Percentiles rank a stretch among this genome's conserved stretches.
phyloP scores from a whole-genome alignment of 2,329 filamentous ascomycete genomes.

The Penicillium sp. region DNA sequence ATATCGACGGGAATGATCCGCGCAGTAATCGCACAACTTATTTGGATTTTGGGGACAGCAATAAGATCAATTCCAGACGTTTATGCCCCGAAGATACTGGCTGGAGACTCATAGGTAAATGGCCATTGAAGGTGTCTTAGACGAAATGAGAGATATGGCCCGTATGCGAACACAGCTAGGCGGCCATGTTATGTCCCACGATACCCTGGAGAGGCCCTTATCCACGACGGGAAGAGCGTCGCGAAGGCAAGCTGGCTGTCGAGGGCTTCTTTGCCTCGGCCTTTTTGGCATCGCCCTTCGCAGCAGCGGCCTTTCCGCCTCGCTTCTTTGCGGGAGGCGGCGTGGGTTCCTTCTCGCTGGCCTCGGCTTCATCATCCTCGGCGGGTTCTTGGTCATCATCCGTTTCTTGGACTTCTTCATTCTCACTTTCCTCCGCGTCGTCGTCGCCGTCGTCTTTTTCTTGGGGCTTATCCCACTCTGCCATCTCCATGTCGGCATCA shows the following conservation, averaged over 20 bases:
- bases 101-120: not conserved
- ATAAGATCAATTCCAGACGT: not conserved
- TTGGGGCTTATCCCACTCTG: conserved; percentile 33
- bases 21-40: not conserved
- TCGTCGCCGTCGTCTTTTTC: conserved; percentile 28
- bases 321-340: conserved; percentile 16
- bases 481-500: conserved; percentile 44
- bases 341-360: conserved; percentile 21
- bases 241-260: conserved; percentile 16
- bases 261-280: conserved; percentile 2
- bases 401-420: conserved; percentile 12
- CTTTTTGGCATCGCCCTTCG: conserved; percentile 11
- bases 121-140: not conserved
- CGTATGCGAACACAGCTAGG: not conserved
- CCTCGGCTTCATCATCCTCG: conserved; percentile 6
- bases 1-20: not conserved
- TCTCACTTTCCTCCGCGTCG: conserved; percentile 15
- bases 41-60: not conserved
- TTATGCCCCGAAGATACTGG: not conserved
- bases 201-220: not conserved
- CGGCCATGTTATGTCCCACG: not conserved
- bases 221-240: conserved; percentile 21
- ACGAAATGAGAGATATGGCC: not conserved
- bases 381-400: conserved; percentile 7
- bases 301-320: conserved; percentile 4